A percentile compares a stretch with the other conserved stretches of the same genome.
Conservation (phyloP, 441 rosid species). For the Arabidopsis hybrid region DNA sequence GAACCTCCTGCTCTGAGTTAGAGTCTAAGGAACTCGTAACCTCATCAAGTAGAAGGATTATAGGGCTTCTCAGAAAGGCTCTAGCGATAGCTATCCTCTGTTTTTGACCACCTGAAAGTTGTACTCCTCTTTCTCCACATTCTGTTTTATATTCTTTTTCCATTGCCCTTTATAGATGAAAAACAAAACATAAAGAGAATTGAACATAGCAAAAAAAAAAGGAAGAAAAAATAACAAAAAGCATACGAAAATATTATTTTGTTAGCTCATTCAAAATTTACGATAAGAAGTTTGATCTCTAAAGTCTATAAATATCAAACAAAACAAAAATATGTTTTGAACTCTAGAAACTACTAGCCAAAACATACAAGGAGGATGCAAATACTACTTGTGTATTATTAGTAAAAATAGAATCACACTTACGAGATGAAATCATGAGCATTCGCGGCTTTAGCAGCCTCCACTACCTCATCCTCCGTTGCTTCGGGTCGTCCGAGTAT, state of each 20-base stretch:
- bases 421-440: slow-evolving; percentile 92
- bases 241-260: background rate
- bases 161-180: slow-evolving; percentile 51
- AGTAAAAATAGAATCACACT: slow-evolving; percentile 40
- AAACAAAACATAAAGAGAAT: background rate
- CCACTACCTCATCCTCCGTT: slow-evolving; percentile 66
- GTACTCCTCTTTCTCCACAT: slow-evolving; percentile 93
- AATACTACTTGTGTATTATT: background rate
- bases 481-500: slow-evolving; percentile 75
- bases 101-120: slow-evolving; percentile 87
- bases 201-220: background rate
- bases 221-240: background rate
- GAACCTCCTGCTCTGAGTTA: slow-evolving; percentile 81
- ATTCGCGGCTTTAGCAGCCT: slow-evolving; percentile 87
- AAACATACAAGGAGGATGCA: background rate
- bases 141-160: slow-evolving; percentile 79
- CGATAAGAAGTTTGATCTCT: too few species aligned
- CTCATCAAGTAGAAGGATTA: slow-evolving; percentile 73
- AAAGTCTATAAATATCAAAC: too few species aligned
- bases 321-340: too few species aligned
- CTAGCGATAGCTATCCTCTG: slow-evolving; percentile 87
- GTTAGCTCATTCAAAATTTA: background rate
- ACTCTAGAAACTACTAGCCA: background rate
- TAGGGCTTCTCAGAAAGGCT: slow-evolving; percentile 73
- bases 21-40: slow-evolving; percentile 88